Base-by-base conservation (phyloP, 441 rosid genomes). In the Populus hybrid region DNA sequence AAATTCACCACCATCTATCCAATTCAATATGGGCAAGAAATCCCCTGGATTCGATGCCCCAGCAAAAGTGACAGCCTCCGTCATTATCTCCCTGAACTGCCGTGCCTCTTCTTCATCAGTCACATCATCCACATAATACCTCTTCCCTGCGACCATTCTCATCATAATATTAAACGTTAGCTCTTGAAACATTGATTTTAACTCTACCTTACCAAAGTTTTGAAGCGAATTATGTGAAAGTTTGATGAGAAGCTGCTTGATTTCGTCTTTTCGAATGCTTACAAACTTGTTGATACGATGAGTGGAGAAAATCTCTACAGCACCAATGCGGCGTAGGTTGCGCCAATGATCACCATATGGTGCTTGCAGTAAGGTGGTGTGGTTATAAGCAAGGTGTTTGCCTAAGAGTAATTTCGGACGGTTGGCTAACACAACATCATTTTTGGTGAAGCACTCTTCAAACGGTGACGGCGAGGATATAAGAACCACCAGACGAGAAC, bases 331-430 rank as follows among this genome's bases (percentile, higher is more conserved):
- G 59, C 93, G 88, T 8, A 89, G 88, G 76, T 88, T 88, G 10
- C 93, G 86, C 93, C 93, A 89, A 76, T 87, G 90, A 7, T 82
- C 83, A 1, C 90, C 90, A n/a, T 89, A 87, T 9, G 88, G 9
- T 0, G 90, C 61, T 3, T 59, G 68, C 3, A 24, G 24, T 1
- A 89, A 9, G 56, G 78, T 73, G 26, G 83, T 84, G 77, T 73
- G 35, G 74, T 89, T 81, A 64, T 89, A 87, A 2, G 72, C 89
- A 2, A 90, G 80, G 80, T 84, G 61, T 56, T 88, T 89, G 18
- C 81, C 83, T 0, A 66, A 5, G 11, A 86, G 77, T 28, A 82
- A 68, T 1, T 56, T 66, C 6, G 89, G 91, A 3, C 91, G 84
- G 79, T 89, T 89, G 8, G 92, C 94, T 0, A 89, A 81, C n/a